phyloP scores from a whole-genome alignment of 805 yeast genomes.

The Pichia membranifaciens region DNA sequence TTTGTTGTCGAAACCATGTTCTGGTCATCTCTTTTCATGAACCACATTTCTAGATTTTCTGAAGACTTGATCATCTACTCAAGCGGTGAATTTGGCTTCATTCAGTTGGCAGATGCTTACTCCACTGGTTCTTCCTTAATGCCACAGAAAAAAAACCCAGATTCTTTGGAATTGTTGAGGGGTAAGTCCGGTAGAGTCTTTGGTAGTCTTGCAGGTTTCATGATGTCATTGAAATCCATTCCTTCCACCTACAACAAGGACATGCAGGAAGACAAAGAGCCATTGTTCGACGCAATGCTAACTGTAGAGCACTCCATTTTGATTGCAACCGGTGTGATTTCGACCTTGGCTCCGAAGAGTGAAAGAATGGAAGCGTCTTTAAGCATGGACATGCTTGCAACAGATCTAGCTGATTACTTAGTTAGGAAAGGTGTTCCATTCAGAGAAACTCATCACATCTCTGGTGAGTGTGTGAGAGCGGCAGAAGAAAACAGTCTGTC shows the following conservation, averaged over 20 bases:
- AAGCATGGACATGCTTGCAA: constrained; percentile 98
- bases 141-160: constrained; percentile 99
- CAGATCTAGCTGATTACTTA: constrained; percentile 95
- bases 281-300: constrained; percentile 83
- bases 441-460: constrained; percentile 97
- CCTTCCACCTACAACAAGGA: constrained; percentile 98
- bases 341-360: constrained; percentile 70
- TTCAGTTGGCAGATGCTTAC: constrained; percentile 92
- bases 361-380: constrained; percentile 80
- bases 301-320: constrained; percentile 92
- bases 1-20: constrained; percentile 93
- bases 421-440: constrained; percentile 98
- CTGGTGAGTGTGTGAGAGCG: constrained; percentile 91
- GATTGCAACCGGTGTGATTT: constrained; percentile 94
- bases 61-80: constrained; percentile 96
- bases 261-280: constrained; percentile 98
- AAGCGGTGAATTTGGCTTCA: constrained; percentile 94
- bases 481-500: constrained; percentile 75
- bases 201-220: constrained; percentile 90
- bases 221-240: constrained; percentile 94
- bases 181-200: constrained; percentile 97
- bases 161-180: constrained; percentile 87
- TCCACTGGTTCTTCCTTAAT: constrained; percentile 97
- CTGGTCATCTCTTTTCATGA: constrained; percentile 93
- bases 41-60: constrained; percentile 88